phyloP scores from a whole-genome alignment of 2,329 filamentous ascomycete species.

The Botrytis elliptica region DNA sequence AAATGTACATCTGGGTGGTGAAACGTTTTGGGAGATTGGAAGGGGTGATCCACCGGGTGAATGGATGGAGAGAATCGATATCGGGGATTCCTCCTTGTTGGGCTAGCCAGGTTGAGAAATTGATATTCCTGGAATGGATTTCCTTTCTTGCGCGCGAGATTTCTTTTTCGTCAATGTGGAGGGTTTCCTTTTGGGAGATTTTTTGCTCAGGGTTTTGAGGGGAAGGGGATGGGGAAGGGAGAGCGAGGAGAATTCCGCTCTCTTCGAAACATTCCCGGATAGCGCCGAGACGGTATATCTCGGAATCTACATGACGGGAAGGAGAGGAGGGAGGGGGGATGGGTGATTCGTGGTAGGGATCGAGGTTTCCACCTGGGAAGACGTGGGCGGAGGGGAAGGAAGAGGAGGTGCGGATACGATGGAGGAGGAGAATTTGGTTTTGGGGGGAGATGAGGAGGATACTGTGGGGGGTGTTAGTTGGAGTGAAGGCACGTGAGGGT shows the following conservation, averaged over 20 bases:
- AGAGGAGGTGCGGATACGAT: slow-evolving; percentile 76
- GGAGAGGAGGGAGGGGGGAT: slow-evolving; percentile 48
- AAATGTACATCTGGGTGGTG: slow-evolving; percentile 95
- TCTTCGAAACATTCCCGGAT: slow-evolving; percentile 95
- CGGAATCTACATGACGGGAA: slow-evolving; percentile 66
- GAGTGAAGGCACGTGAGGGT: too few relatives aligned
- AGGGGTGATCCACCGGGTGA: slow-evolving; percentile 91
- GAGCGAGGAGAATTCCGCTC: slow-evolving; percentile 73
- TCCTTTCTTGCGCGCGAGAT: slow-evolving; percentile 47
- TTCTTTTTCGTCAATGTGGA: slow-evolving; percentile 39
- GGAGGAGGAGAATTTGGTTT: slow-evolving; percentile 86
- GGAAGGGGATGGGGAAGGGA: neutral
- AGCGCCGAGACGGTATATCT: slow-evolving; percentile 76
- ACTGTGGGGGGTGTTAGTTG: slow-evolving; percentile 45
- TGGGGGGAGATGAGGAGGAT: slow-evolving; percentile 80
- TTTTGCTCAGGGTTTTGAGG: neutral
- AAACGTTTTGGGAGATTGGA: slow-evolving; percentile 71
- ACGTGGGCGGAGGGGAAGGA: slow-evolving; percentile 92
- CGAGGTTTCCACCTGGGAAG: slow-evolving; percentile 88
- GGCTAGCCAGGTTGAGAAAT: neutral
- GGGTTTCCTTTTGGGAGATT: neutral
- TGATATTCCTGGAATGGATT: neutral
- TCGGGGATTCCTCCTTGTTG: neutral
- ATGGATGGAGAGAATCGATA: slow-evolving; percentile 68
- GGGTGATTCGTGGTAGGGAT: slow-evolving; percentile 70